Conservation (phyloP, 495 filamentous ascomycete genomes). For the Aspergillus avenaceus region DNA sequence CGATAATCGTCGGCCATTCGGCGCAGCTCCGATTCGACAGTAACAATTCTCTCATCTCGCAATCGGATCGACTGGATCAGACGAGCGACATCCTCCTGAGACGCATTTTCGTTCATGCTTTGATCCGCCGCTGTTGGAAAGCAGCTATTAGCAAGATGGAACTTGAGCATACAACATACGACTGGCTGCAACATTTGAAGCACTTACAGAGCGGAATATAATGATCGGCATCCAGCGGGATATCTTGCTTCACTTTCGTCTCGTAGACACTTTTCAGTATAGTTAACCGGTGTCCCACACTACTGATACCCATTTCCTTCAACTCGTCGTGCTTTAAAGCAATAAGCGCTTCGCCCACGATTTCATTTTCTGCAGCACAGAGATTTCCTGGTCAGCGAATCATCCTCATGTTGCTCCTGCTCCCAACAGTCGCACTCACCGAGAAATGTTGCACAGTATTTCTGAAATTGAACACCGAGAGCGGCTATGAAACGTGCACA, state of each 20-base stretch:
- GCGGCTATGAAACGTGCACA: constrained; percentile 79
- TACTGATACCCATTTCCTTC: constrained; percentile 87
- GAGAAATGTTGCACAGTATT: constrained; percentile 79
- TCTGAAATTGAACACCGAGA: constrained; percentile 72
- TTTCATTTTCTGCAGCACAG: constrained; percentile 69
- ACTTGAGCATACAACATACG: not conserved
- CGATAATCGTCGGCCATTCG: constrained; percentile 80
- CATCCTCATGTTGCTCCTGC: not conserved
- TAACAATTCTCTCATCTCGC: constrained; percentile 79
- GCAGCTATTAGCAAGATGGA: constrained; percentile 15
- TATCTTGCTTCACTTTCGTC: constrained; percentile 84
- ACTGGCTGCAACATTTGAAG: not conserved
- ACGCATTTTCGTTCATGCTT: constrained; percentile 78
- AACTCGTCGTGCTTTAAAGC: constrained; percentile 87
- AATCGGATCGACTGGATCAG: constrained; percentile 81
- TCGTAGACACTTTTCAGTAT: constrained; percentile 95
- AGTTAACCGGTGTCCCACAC: constrained; percentile 89
- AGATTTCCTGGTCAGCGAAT: constrained; percentile 1
- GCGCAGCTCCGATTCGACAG: constrained; percentile 75
- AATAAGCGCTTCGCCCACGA: constrained; percentile 87
- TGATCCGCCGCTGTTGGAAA: constrained; percentile 72
- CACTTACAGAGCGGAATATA: constrained; percentile 89
- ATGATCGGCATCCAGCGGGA: constrained; percentile 86
- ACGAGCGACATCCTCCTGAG: constrained; percentile 84
- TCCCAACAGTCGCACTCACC: constrained; percentile 47